Percentiles rank a stretch among this genome's conserved stretches.
Evolutionary conservation across 2,329 filamentous ascomycete species (phyloP).

Genomic region (Dichotomopilus funicola): DNA sequence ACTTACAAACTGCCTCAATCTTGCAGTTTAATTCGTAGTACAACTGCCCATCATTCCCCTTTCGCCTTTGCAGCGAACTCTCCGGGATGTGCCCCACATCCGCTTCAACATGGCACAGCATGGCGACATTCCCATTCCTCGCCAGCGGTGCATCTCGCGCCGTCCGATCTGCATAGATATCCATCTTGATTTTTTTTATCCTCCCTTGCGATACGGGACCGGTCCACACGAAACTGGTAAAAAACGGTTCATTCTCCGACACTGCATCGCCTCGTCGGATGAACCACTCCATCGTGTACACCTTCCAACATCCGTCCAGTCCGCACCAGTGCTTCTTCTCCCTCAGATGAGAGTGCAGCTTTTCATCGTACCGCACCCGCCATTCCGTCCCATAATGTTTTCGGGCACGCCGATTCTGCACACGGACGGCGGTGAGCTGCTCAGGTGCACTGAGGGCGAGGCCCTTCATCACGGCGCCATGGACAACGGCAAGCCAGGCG

Average conservation of each 20-base stretch:
- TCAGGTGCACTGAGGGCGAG: constrained; percentile 33
- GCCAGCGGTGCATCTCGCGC: constrained; percentile 28
- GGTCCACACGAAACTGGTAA: constrained; percentile 28
- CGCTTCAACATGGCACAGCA: constrained; percentile 34
- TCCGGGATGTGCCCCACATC: constrained; percentile 38
- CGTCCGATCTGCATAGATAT: constrained; percentile 32
- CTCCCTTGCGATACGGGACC: constrained; percentile 30
- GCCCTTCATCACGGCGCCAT: constrained; percentile 46
- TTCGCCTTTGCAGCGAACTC: constrained; percentile 27
- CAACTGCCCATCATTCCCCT: constrained; percentile 32
- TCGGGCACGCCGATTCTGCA: constrained; percentile 36
- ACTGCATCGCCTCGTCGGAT: constrained; percentile 34
- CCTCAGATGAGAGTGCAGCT: constrained; percentile 27
- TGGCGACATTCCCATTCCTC: constrained; percentile 32
- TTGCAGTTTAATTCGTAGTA: constrained; percentile 36
- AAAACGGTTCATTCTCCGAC: constrained; percentile 35
- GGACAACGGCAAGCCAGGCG: constrained; percentile 45
- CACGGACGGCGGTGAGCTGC: constrained; percentile 31
- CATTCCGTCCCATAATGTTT: constrained; percentile 39
- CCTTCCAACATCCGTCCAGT: constrained; percentile 32
- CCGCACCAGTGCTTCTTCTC: constrained; percentile 33
- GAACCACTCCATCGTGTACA: constrained; percentile 40
- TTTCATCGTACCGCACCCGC: constrained; percentile 28
- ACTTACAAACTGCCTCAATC: constrained; percentile 36
- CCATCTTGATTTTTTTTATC: constrained; percentile 30